Conservation (phyloP, 495 filamentous ascomycete genomes). For the Penicillium robsamsonii region DNA sequence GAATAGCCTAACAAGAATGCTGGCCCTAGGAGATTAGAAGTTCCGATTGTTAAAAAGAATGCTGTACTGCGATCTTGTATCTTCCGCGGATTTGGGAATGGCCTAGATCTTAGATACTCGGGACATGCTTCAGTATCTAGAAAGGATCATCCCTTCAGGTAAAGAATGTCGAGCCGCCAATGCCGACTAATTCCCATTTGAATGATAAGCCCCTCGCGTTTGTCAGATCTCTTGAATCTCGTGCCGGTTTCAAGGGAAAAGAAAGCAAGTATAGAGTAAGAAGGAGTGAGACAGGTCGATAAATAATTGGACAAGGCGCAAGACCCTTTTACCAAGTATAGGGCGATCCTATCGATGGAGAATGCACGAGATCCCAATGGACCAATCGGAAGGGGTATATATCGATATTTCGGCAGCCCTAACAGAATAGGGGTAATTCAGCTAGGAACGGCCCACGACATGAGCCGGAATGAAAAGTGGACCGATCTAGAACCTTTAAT, state of each 20-base stretch:
- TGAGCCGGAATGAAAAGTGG: slow-evolving; percentile 24
- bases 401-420: slow-evolving; percentile 10
- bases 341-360: neutral
- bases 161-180: neutral
- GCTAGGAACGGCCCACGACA: slow-evolving; percentile 21
- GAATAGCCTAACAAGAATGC: neutral
- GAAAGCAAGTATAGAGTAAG: neutral
- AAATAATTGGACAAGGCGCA: neutral
- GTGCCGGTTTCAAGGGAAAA: neutral
- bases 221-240: neutral
- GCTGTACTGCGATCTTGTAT: neutral
- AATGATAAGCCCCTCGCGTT: neutral
- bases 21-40: neutral
- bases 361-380: neutral
- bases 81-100: neutral
- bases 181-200: neutral
- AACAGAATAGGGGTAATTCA: slow-evolving; percentile 12
- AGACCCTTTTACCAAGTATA: slow-evolving; percentile 7
- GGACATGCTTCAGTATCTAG: neutral
- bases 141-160: neutral
- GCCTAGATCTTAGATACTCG: neutral
- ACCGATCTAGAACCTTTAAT: slow-evolving; percentile 10
- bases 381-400: neutral
- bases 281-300: slow-evolving; percentile 2
- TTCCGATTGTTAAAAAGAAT: neutral